Evolutionary conservation across 164 flowering plant species (phyloP).

Genomic region (Platanus orientalis): DNA sequence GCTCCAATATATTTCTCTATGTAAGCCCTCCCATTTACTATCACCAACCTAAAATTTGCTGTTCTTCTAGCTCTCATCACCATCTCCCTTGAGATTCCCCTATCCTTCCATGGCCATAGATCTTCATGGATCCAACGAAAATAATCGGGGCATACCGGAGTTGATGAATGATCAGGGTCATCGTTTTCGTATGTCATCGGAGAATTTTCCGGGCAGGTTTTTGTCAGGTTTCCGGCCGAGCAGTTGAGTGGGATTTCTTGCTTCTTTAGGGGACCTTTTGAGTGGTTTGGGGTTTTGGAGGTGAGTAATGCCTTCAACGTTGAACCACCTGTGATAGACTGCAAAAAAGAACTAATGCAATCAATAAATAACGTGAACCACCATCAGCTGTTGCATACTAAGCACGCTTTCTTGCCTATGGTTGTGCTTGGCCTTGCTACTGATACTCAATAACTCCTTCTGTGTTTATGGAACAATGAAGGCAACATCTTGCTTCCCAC

Average conservation of each 20-base stretch:
- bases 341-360: background rate
- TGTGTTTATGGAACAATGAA: too few species aligned
- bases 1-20: constrained; percentile 24
- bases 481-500: too few species aligned
- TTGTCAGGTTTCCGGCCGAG: constrained; percentile 24
- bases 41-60: constrained; percentile 32
- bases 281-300: background rate
- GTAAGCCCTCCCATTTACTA: constrained; percentile 32
- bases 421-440: too few species aligned
- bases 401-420: too few species aligned
- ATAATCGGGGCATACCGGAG: constrained; percentile 35
- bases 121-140: constrained; percentile 60
- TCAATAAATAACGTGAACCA: too few species aligned
- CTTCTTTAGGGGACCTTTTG: constrained; percentile 17
- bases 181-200: background rate
- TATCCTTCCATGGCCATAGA: constrained; percentile 37
- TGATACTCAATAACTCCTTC: too few species aligned
- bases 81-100: constrained; percentile 43
- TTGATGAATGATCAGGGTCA: background rate
- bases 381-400: too few species aligned
- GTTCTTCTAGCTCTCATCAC: constrained; percentile 22
- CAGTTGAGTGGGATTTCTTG: constrained; percentile 45
- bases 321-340: background rate
- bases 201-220: constrained; percentile 28
- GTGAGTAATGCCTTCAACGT: background rate